Evolutionary conservation across 2,329 filamentous ascomycete species (phyloP).

Genomic region (Epichloe gansuensis): DNA sequence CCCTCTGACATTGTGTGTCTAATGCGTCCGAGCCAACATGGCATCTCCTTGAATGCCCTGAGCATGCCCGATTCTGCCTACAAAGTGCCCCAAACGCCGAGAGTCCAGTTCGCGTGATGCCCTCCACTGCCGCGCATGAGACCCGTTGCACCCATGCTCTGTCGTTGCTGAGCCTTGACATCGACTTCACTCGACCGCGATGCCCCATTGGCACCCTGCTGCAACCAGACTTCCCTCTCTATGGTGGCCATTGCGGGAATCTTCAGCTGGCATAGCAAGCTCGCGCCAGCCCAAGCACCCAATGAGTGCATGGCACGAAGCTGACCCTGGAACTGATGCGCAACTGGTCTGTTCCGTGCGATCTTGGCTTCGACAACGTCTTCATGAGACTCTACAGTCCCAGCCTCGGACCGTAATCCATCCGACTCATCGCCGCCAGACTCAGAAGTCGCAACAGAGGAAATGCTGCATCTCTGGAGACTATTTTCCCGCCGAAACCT

Average conservation of each 20-base stretch:
- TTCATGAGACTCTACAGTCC: conserved; percentile 14
- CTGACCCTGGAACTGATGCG: conserved; percentile 40
- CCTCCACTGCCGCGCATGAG: conserved; percentile 26
- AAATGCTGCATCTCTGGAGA: conserved; percentile 9
- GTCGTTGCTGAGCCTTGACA: conserved; percentile 43
- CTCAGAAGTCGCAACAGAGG: conserved; percentile 13
- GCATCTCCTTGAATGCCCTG: background rate
- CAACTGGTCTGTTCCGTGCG: conserved; percentile 19
- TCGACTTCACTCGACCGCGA: conserved; percentile 48
- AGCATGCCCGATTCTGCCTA: conserved; percentile 14
- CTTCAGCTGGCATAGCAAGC: conserved; percentile 55
- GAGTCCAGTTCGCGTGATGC: conserved; percentile 43
- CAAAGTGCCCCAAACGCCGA: conserved; percentile 48
- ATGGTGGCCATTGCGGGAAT: conserved; percentile 57
- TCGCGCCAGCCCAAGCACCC: conserved; percentile 64
- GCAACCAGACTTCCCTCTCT: conserved; percentile 59
- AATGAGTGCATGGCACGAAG: conserved; percentile 57
- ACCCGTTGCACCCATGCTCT: conserved; percentile 50
- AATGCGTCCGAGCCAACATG: background rate
- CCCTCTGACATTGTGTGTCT: too few relatives aligned
- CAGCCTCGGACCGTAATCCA: conserved; percentile 11
- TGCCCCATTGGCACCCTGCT: conserved; percentile 53
- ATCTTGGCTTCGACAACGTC: conserved; percentile 27
- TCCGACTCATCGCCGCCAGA: conserved; percentile 14
- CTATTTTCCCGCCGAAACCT: conserved; percentile 23